These are phyloP conservation scores for Neurospora sublineolata DNA, from an alignment of 495 filamentous ascomycete genomes.

Conservation along the genomic window DNA sequence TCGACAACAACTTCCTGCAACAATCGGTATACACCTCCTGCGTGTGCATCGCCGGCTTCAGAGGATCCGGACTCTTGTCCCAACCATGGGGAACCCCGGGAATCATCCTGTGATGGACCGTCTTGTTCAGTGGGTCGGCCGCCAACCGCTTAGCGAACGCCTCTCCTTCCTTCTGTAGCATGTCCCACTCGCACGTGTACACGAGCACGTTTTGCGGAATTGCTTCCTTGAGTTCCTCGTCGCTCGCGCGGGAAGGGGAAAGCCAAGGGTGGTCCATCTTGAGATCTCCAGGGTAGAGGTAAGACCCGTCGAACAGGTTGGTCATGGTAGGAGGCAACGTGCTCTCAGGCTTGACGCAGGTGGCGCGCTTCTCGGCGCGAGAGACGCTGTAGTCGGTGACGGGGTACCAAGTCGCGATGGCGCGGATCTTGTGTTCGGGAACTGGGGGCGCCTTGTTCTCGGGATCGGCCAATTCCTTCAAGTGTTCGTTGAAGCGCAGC, in stretches of 20 bases:
- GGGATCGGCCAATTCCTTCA: constrained; percentile 5
- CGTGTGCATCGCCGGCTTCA: constrained; percentile 38
- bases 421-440: constrained; percentile 23
- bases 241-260: constrained; percentile 28
- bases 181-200: constrained; percentile 84
- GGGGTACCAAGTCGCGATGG: constrained; percentile 67
- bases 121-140: constrained; percentile 47
- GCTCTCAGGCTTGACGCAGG: constrained; percentile 53
- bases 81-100: constrained; percentile 67
- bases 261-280: constrained; percentile 24
- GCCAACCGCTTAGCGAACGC: constrained; percentile 51
- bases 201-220: constrained; percentile 44
- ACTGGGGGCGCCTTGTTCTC: constrained; percentile 2
- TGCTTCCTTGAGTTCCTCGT: constrained; percentile 29
- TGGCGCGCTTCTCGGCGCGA: constrained; percentile 57
- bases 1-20: constrained; percentile 17
- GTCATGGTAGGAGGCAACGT: constrained; percentile 65
- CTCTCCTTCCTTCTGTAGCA: constrained; percentile 70
- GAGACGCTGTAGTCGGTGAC: constrained; percentile 70
- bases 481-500: constrained; percentile 44
- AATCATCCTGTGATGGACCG: constrained; percentile 57
- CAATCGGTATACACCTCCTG: constrained; percentile 32
- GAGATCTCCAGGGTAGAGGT: constrained; percentile 46
- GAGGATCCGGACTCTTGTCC: constrained; percentile 77
- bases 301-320: constrained; percentile 75